phyloP scores from a whole-genome alignment of 495 filamentous ascomycete genomes.

The Aspergillus biplanus region DNA sequence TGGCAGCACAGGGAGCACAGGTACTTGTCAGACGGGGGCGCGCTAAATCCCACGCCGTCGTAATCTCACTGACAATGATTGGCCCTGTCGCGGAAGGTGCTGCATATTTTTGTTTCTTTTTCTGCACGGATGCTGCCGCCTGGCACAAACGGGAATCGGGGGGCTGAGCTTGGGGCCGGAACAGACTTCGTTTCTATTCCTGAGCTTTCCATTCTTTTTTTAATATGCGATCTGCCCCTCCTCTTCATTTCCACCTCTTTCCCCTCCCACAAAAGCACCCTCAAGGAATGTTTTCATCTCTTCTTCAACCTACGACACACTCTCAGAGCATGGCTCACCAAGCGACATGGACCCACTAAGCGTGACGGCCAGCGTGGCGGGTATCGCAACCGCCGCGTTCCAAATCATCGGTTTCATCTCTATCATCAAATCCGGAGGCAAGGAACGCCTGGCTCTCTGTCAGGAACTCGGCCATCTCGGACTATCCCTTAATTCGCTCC shows the following conservation, averaged over 20 bases:
- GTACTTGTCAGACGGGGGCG: too few species aligned
- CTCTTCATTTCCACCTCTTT: not conserved
- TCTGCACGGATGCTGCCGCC: too few species aligned
- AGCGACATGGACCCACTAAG: constrained; percentile 16
- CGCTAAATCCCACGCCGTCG: too few species aligned
- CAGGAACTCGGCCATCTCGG: constrained; percentile 9
- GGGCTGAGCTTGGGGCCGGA: not conserved
- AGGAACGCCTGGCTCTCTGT: constrained; percentile 8
- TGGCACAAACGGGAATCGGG: too few species aligned
- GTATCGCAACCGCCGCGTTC: constrained; percentile 11
- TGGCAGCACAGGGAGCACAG: too few species aligned
- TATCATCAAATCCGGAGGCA: constrained; percentile 8
- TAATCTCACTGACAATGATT: too few species aligned
- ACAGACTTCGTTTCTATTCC: not conserved
- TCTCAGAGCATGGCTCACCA: not conserved
- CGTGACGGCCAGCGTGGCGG: constrained; percentile 11
- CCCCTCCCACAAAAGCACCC: not conserved
- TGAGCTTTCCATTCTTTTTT: not conserved
- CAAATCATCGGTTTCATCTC: constrained; percentile 13
- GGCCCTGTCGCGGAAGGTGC: too few species aligned
- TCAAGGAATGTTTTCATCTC: too few species aligned
- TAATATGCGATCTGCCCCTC: not conserved
- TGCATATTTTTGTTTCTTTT: too few species aligned
- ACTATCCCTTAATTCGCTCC: constrained; percentile 10
- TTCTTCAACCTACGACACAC: too few species aligned